Percentiles rank a stretch among this genome's conserved stretches.
Conservation (phyloP, 805 yeast species). For the Priceomyces melissophilus region DNA sequence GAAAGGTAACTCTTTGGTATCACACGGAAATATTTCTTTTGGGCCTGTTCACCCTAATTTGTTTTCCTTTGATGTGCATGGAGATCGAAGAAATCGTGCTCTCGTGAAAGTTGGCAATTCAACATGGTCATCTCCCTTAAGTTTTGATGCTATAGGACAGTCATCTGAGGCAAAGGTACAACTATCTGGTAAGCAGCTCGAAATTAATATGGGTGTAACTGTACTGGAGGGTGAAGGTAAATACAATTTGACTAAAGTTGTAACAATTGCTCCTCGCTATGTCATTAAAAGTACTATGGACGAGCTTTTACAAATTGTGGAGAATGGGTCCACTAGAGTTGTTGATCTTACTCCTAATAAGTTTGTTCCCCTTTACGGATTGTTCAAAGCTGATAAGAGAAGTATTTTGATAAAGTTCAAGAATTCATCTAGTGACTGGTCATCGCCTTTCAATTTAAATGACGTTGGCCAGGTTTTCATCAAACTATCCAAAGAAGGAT, state of each 20-base stretch:
- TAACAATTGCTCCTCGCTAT: constrained; percentile 80
- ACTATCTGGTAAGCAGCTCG: constrained; percentile 48
- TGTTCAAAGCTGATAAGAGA: constrained; percentile 55
- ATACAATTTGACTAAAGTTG: constrained; percentile 70
- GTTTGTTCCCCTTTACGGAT: constrained; percentile 58
- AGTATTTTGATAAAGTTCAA: constrained; percentile 59
- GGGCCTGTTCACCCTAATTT: constrained; percentile 52
- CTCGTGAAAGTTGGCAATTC: constrained; percentile 64
- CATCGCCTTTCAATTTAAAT: constrained; percentile 80
- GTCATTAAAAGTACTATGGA: constrained; percentile 61
- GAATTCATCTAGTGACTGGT: constrained; percentile 64
- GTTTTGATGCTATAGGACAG: constrained; percentile 91
- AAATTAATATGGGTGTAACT: constrained; percentile 71
- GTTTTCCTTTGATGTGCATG: constrained; percentile 74
- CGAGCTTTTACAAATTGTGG: constrained; percentile 57
- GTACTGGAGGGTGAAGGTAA: constrained; percentile 83
- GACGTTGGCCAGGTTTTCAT: constrained; percentile 81
- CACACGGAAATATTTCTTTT: constrained; percentile 38
- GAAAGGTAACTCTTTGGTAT: constrained; percentile 52
- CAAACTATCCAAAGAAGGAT: constrained; percentile 60
- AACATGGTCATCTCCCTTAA: constrained; percentile 64
- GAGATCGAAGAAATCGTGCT: constrained; percentile 64
- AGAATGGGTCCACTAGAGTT: constrained; percentile 59
- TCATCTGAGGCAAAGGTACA: constrained; percentile 51
- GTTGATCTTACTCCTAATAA: constrained; percentile 45